Evolutionary conservation across 2,329 filamentous ascomycete species (phyloP), one percentile per base, ranked within the genome.

Genomic region (Drechslerella coelobrocha): DNA sequence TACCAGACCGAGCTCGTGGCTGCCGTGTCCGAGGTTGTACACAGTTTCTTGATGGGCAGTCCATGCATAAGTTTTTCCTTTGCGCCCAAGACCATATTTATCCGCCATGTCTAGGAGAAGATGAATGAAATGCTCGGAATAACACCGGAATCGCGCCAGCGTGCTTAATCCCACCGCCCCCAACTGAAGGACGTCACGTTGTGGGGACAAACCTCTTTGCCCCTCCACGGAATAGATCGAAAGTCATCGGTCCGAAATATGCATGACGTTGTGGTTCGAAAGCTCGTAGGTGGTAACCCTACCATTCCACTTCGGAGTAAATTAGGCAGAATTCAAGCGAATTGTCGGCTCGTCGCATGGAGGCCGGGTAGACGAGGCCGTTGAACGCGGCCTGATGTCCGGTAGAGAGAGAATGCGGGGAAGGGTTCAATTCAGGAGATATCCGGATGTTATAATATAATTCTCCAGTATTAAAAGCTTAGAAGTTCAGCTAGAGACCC

Each of bases 271-370:
- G n/a, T n/a, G n/a, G n/a, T n/a, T n/a, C n/a, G n/a, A n/a, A n/a
- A n/a, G n/a, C n/a, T n/a, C n/a, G n/a, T n/a, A n/a, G n/a, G n/a
- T n/a, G n/a, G n/a, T n/a, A n/a, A n/a, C n/a, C n/a, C n/a, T n/a
- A n/a, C n/a, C n/a, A n/a, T n/a, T n/a, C n/a, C n/a, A n/a, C n/a
- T n/a, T n/a, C n/a, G n/a, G n/a, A 26, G 14, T 51, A 52, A 29
- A 63, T 71, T 71, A 71, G 66, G 59, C 66, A 63, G 59, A 71
- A 63, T 63, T 54, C 47, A 63, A 47, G 56, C 66, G 66, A 71
- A 54, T 7, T 8, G 10, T 19, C 27, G 27, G 27, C 17, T n/a
- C n/a, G 27, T 24, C 14, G 24, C 41, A 31, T 24, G 39, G 53
- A 52, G 59, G n/a, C n/a, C 39, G 43, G 34, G 59, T 71, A 59